Base-by-base conservation (phyloP, 768 basidiomycete genomes). In the Mycena kentingensis region DNA sequence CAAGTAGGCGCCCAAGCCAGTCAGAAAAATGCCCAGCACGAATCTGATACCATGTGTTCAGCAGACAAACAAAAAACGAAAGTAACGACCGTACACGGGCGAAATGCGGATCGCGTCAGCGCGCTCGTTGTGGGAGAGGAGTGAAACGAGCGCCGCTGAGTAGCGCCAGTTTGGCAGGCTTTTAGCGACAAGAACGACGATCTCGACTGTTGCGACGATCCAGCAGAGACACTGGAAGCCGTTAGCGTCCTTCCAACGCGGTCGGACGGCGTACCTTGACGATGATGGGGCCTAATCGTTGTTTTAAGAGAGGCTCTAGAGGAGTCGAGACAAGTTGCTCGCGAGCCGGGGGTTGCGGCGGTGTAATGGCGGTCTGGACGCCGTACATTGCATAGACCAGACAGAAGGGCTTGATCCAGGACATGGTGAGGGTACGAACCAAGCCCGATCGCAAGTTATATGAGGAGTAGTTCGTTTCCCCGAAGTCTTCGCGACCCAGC, bases 301-400 rank as follows among this genome's bases (percentile, higher is more conserved):
- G 71, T 44, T 67, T 69, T 21, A 80, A 28, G 10, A 77, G 21
- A 3, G 56, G 51, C 60, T 79, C 78, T 37, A 75, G 56, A 18
- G 58, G 63, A 3, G 71, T 74, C 6, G 70, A 70, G 8, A 64
- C 62, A 5, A 63, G 67, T 19, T 65, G 63, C 46, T 77, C 73
- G 21, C 67, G 66, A 36, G 56, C 55, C 4, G 58, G 41, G 22
- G 72, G 71, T 25, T 74, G 75, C 16, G 74, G 72, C 29, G 81
- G 77, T 2, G 80, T 81, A 28, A 72, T 65, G 19, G 76, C 70
- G 25, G 71, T 63, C 26, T 78, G 77, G 15, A 80, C 61, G 24
- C 74, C 76, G 41, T 74, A 49, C 60, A 75, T 75, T 16, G 75
- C 70, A 16, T 73, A 64, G 31, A 79, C 59, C 37, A 75, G 69